These are phyloP conservation scores for Carpinus fangiana DNA, from an alignment of 306 rosid genomes.

Conservation along the genomic window DNA sequence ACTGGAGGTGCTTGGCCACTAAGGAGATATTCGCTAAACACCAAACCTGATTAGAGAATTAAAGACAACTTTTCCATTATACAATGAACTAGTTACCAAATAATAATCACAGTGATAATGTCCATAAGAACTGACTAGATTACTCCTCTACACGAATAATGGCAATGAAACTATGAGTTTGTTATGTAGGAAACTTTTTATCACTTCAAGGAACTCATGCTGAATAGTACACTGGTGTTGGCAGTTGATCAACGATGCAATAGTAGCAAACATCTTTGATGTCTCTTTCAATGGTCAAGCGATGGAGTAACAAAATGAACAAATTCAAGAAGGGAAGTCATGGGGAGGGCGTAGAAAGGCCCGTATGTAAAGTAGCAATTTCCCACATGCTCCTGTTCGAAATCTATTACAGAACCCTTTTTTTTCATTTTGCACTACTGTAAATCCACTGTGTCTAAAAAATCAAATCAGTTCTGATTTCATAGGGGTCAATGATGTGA, in stretches of 20 bases:
- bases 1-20: conserved; percentile 89
- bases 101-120: background rate
- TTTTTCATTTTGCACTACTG: background rate
- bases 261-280: background rate
- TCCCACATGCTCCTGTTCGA: background rate
- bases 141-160: background rate
- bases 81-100: background rate
- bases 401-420: background rate
- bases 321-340: background rate
- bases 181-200: background rate
- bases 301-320: background rate
- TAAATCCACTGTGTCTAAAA: background rate
- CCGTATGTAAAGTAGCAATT: background rate
- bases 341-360: background rate
- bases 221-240: background rate
- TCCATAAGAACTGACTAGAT: background rate
- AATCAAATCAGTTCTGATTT: background rate
- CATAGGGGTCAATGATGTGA: conserved; percentile 7
- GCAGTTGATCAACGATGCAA: background rate
- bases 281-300: background rate
- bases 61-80: background rate
- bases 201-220: background rate
- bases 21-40: conserved; percentile 86
- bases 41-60: conserved; percentile 67
- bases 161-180: background rate